These are phyloP conservation scores for Orychophragmus violaceus DNA, from an alignment of 345 rosid species.

Conservation along the genomic window DNA sequence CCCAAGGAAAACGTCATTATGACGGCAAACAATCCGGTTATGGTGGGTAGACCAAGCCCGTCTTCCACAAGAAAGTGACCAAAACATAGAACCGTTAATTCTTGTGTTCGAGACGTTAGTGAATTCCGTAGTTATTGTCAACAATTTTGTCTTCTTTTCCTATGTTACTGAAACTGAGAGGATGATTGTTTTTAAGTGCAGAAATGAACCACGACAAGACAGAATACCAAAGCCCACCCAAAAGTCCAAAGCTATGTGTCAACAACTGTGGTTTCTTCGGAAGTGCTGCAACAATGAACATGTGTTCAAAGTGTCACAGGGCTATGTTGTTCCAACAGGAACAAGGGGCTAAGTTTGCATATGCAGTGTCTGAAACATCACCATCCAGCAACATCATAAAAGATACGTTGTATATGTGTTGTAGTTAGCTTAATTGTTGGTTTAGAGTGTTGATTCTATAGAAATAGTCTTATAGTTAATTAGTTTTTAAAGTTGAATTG, in stretches of 20 bases:
- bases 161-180: not conserved
- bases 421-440: too few species aligned
- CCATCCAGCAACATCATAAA: constrained; percentile 44
- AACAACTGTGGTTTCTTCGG: constrained; percentile 95
- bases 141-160: not conserved
- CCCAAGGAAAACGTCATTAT: too few species aligned
- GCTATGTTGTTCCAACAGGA: constrained; percentile 59
- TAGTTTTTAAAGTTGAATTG: too few species aligned
- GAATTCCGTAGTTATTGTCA: not conserved
- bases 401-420: too few species aligned
- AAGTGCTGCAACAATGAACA: constrained; percentile 85
- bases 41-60: too few species aligned
- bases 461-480: too few species aligned
- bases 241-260: constrained; percentile 63
- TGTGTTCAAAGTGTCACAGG: constrained; percentile 97
- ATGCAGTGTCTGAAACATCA: constrained; percentile 54
- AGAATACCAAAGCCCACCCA: constrained; percentile 84
- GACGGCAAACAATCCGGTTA: too few species aligned
- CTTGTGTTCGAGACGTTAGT: too few species aligned
- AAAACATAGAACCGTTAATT: too few species aligned
- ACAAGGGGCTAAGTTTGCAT: constrained; percentile 62
- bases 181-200: constrained; percentile 11
- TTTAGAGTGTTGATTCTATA: too few species aligned
- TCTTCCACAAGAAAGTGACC: too few species aligned
- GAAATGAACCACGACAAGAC: constrained; percentile 87